Evolutionary conservation across 495 filamentous ascomycete species (phyloP).

Genomic region (Xylaria cubensis): DNA sequence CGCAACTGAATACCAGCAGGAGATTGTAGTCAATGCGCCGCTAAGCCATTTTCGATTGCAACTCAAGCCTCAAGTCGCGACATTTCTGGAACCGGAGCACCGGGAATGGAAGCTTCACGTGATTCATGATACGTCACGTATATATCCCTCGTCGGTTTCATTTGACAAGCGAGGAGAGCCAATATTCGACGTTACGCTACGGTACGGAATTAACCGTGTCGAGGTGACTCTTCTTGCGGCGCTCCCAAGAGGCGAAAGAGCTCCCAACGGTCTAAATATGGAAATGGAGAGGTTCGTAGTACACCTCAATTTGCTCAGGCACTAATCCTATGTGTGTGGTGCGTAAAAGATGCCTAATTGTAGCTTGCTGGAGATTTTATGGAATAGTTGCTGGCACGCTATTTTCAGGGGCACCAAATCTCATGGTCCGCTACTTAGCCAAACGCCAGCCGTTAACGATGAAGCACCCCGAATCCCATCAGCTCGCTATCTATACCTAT

Average conservation of each 20-base stretch:
- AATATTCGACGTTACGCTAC: constrained; percentile 66
- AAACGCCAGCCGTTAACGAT: not conserved
- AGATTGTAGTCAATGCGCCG: constrained; percentile 69
- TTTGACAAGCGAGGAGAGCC: constrained; percentile 47
- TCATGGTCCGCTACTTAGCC: not conserved
- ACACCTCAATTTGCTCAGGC: constrained; percentile 59
- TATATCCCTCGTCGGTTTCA: constrained; percentile 40
- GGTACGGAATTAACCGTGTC: constrained; percentile 69
- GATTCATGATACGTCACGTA: constrained; percentile 52
- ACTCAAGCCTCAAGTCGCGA: constrained; percentile 65
- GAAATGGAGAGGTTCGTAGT: constrained; percentile 74
- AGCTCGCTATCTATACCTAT: not conserved
- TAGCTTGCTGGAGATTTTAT: not conserved
- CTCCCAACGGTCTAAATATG: constrained; percentile 60
- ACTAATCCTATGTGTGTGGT: constrained; percentile 17
- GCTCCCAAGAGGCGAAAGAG: constrained; percentile 63
- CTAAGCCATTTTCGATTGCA: constrained; percentile 68
- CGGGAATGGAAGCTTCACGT: constrained; percentile 72
- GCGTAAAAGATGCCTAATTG: not conserved
- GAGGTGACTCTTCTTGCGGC: constrained; percentile 70
- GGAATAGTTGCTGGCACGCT: not conserved
- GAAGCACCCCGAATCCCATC: not conserved
- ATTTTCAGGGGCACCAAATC: not conserved
- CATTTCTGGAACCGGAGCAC: constrained; percentile 56
- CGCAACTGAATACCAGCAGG: constrained; percentile 67